Evolutionary conservation across 1,284 basidiomycete species (phyloP), one percentile per base, ranked within the genome.

Genomic region (Irpex sp.): DNA sequence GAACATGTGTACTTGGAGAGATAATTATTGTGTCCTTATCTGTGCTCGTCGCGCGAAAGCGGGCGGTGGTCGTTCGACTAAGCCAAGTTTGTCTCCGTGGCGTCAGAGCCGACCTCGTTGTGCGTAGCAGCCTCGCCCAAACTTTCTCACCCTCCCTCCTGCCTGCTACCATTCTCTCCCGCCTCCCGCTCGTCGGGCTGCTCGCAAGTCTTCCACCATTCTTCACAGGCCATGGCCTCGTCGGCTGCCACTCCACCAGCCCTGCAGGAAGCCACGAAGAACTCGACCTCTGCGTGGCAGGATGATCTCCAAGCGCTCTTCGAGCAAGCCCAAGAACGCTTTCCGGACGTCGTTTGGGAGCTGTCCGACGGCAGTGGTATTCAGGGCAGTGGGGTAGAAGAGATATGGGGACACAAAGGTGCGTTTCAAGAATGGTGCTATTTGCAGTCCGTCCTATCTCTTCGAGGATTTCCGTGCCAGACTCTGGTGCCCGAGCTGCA

Each of bases 331-430:
- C 90, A 90, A 74, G 89, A 94, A 64, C 81, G 92, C 61, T 97
- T 94, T 72, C 90, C 92, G n/a, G 95, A 97, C 78, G 93, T 98
- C 59, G 87, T 92, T 15, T 97, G 95, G 95, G 88, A 93, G 74
- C 79, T 92, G 21, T 75, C 77, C 15, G 76, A 75, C 55, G 83
- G 86, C 31, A 82, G 82, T 39, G 83, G 81, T 60, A 78, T 77
- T 31, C 76, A 78, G 53, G 75, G 77, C 31, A 77, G 79, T 36
- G 70, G 76, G 8, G 72, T 76, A 43, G 86, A 89, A 58, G 86
- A 89, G 65, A 84, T 95, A 15, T 94, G 90, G 87, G 94, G 92
- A 1, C 94, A 97, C 76, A 96, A 97, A 83, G 93, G 93, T 94
- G 21, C 37, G 80, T 70, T 46, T 13, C 5, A 5, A 57, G 63